A percentile compares a stretch with the other conserved stretches of the same genome.
Evolutionary conservation across 2,329 filamentous ascomycete species (phyloP).

Genomic region (Drechmeria coniospora): DNA sequence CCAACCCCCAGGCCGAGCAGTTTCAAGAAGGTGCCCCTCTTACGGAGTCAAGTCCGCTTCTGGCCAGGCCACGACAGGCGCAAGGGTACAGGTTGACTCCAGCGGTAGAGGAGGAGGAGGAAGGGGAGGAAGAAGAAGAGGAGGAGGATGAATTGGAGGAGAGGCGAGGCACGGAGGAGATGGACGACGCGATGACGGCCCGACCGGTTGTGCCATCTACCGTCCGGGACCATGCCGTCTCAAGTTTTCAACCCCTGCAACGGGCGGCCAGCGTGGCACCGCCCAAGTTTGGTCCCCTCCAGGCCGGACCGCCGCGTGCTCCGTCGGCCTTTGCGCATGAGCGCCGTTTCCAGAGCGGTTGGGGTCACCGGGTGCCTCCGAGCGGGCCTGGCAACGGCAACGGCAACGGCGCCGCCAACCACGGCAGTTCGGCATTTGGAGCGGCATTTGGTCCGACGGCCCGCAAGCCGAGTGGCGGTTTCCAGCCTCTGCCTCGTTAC

Average conservation of each 20-base stretch:
- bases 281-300: slow-evolving; percentile 16
- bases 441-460: slow-evolving; percentile 1
- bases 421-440: slow-evolving; percentile 5
- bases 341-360: slow-evolving; percentile 6
- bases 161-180: no score
- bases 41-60: no score
- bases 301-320: slow-evolving; percentile 13
- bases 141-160: no score
- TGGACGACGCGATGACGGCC: no score
- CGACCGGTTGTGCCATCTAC: no score
- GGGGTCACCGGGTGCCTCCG: slow-evolving; percentile 5
- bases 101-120: no score
- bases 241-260: slow-evolving; percentile 11
- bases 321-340: slow-evolving; percentile 12
- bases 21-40: no score
- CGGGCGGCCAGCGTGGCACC: slow-evolving; percentile 9
- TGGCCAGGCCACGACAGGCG: no score
- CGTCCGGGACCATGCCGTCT: slow-evolving; percentile 11
- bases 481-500: slow-evolving; percentile 10
- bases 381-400: slow-evolving; percentile 7
- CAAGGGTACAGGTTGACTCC: no score
- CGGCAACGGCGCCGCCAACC: background rate
- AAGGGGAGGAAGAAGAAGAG: no score
- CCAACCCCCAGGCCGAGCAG: no score
- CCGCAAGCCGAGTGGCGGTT: slow-evolving; percentile 1